Evolutionary conservation across 371 early-diverging fungal genomes (phyloP).

Genomic region (Blakeslea trispora): DNA sequence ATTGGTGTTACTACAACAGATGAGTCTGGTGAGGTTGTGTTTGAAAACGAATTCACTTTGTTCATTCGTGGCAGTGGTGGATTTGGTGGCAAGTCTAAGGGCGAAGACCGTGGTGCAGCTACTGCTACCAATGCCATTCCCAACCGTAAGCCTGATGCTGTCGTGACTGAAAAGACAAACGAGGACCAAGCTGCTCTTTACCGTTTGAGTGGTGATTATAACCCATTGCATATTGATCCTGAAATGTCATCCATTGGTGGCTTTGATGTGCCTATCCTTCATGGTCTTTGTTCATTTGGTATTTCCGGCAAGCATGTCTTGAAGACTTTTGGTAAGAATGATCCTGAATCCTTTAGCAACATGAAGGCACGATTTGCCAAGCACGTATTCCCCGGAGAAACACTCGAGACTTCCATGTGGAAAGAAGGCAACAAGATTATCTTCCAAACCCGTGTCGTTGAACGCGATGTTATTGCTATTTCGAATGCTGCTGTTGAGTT

Average conservation of each 20-base stretch:
- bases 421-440: constrained; percentile 84
- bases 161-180: constrained; percentile 80
- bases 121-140: constrained; percentile 76
- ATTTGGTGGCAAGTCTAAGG: constrained; percentile 84
- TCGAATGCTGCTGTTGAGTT: constrained; percentile 89
- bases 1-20: constrained; percentile 83
- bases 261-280: constrained; percentile 94
- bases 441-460: constrained; percentile 91
- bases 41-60: constrained; percentile 86
- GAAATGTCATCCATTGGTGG: constrained; percentile 93
- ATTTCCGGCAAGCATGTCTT: constrained; percentile 89
- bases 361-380: constrained; percentile 91
- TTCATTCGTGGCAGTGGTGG: constrained; percentile 94
- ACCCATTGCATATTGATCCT: constrained; percentile 96
- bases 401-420: constrained; percentile 95
- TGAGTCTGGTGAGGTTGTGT: constrained; percentile 73
- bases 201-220: constrained; percentile 86
- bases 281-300: constrained; percentile 94
- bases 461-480: constrained; percentile 84
- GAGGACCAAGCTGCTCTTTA: constrained; percentile 96
- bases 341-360: constrained; percentile 73
- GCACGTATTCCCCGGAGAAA: constrained; percentile 97
- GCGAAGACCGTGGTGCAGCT: constrained; percentile 76
- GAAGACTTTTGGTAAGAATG: constrained; percentile 68
- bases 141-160: constrained; percentile 80